Percentiles rank a stretch among this genome's conserved stretches.
Evolutionary conservation across 225 moss, liverwort and hornwort genomes (phyloP).

Genomic region (Antitrichia curtipendula): DNA sequence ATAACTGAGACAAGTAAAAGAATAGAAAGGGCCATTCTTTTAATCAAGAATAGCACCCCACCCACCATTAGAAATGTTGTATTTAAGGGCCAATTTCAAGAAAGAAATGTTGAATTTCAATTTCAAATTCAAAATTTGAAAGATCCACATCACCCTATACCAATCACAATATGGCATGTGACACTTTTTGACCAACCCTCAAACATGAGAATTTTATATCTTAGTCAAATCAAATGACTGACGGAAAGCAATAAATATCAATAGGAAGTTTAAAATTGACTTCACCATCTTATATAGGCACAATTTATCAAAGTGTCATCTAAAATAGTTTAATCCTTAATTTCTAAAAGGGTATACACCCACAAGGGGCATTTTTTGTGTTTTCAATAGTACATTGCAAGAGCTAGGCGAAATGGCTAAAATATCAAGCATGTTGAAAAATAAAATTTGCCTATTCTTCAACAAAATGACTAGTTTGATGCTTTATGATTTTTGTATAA

Average conservation of each 20-base stretch:
- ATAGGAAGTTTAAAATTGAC: not conserved
- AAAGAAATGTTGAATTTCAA: not conserved
- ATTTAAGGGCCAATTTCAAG: fast-evolving
- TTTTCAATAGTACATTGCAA: fast-evolving
- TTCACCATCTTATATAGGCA: not conserved
- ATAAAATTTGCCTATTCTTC: not conserved
- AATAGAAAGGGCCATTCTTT: too few species aligned
- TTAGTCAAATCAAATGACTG: not conserved
- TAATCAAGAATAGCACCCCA: too few species aligned
- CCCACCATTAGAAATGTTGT: not conserved
- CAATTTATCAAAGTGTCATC: not conserved
- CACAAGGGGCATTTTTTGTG: fast-evolving
- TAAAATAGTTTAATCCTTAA: not conserved
- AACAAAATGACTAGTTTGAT: not conserved
- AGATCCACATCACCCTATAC: too few species aligned
- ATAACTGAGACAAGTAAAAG: too few species aligned
- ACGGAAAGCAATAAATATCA: not conserved
- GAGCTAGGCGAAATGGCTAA: fast-evolving
- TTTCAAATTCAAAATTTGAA: not conserved
- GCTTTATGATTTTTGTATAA: not conserved
- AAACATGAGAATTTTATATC: fast-evolving
- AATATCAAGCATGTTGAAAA: not conserved
- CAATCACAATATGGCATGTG: not conserved
- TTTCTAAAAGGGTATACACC: not conserved
- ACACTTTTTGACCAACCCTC: not conserved